phyloP scores from a whole-genome alignment of 352 stramenopile genomes.

The Pythium utonaiense region DNA sequence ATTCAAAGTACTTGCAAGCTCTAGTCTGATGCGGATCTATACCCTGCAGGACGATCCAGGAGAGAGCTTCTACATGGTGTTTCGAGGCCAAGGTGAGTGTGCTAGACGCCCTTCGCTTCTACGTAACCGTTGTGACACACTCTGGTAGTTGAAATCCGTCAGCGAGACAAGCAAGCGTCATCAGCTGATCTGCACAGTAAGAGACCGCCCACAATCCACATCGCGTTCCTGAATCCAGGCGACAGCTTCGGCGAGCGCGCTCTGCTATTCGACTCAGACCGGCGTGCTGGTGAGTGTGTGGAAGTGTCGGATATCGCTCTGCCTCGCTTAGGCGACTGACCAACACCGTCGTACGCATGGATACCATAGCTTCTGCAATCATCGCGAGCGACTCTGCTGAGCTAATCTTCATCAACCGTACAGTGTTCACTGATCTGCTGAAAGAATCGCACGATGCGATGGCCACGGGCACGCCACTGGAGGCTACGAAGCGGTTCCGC shows the following conservation, averaged over 20 bases:
- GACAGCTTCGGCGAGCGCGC: conserved; percentile 79
- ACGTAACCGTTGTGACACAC: neutral
- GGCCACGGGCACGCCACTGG: conserved; percentile 37
- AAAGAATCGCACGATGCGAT: conserved; percentile 55
- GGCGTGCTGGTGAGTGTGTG: conserved; percentile 50
- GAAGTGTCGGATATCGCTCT: too few species aligned
- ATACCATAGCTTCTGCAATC: conserved; percentile 44
- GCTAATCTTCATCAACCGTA: conserved; percentile 65
- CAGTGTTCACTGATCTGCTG: conserved; percentile 62
- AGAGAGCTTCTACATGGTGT: conserved; percentile 79
- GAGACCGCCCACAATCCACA: conserved; percentile 26
- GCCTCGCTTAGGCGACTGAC: too few species aligned
- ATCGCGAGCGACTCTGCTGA: conserved; percentile 48
- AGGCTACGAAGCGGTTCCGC: conserved; percentile 73
- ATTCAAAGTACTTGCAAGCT: too few species aligned
- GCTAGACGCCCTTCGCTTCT: neutral
- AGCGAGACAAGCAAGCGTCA: conserved; percentile 9
- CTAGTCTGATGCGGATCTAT: neutral
- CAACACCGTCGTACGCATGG: neutral
- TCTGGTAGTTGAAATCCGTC: conserved; percentile 54
- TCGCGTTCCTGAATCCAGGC: conserved; percentile 43
- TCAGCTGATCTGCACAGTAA: conserved; percentile 13
- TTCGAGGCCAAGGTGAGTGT: conserved; percentile 56
- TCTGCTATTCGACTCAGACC: conserved; percentile 54
- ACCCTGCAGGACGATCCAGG: conserved; percentile 53